A percentile compares a stretch with the other conserved stretches of the same genome.
Evolutionary conservation across 345 rosid species (phyloP).

Genomic region (Hibiscus trionum): DNA sequence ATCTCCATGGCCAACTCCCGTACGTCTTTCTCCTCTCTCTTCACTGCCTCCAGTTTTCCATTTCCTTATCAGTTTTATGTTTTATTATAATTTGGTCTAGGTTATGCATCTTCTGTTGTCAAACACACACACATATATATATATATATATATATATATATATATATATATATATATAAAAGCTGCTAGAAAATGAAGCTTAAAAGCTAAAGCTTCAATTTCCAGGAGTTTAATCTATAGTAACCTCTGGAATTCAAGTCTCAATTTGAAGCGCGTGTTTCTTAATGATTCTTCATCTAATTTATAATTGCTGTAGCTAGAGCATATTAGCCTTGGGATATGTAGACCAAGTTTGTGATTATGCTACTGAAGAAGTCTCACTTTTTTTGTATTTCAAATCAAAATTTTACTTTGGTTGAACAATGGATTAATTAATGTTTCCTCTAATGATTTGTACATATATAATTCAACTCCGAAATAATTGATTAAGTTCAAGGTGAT

Average conservation of each 20-base stretch:
- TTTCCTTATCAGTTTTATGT: neutral
- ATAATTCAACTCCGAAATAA: neutral
- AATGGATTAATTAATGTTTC: neutral
- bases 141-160: too few relatives aligned
- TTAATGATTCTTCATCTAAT: too few relatives aligned
- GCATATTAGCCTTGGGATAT: neutral
- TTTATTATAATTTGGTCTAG: too few relatives aligned
- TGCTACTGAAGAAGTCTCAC: neutral
- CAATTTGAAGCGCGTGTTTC: too few relatives aligned
- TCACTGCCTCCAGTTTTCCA: too few relatives aligned
- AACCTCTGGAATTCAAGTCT: too few relatives aligned
- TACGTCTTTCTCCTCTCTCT: neutral
- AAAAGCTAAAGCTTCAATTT: neutral
- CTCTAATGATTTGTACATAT: neutral
- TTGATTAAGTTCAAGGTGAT: neutral
- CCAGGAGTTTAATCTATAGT: neutral
- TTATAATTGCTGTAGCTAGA: neutral
- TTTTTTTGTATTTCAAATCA: neutral
- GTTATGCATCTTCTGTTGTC: too few relatives aligned
- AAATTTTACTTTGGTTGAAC: neutral
- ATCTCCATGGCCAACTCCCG: slow-evolving; percentile 1
- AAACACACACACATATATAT: too few relatives aligned
- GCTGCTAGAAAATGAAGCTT: neutral
- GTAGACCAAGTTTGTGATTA: neutral
- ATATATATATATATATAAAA: too few relatives aligned